Evolutionary conservation across 2,329 filamentous ascomycete species (phyloP), one percentile per base, ranked within the genome.

Genomic region (Triangularia verruculosa): DNA sequence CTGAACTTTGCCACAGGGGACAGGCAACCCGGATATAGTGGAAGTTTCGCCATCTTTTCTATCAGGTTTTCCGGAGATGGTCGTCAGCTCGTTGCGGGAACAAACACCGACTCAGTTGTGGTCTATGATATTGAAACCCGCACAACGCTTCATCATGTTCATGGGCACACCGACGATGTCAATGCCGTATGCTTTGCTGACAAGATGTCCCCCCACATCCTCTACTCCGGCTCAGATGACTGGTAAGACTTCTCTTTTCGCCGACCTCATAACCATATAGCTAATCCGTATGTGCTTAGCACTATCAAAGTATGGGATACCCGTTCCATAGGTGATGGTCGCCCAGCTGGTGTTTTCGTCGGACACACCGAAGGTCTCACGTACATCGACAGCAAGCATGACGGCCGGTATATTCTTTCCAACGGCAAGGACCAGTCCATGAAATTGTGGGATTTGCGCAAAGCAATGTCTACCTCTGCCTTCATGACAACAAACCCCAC

Each of bases 121-220:
- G 91, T 97, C 3, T 97, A 96, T 74, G 95, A 98, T 72, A 90
- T 99, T 61, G 93, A 98, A 75, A 88, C 88, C 0, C 86, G 89
- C 17, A 83, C 84, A 54, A 86, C 91, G 0, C 83, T 96, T 30
- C 86, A 97, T 61, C 85, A 87, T 56, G 86, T 97, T 25, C 80
- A 82, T 15, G 93, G 92, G 0, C 95, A 99, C 72, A 80, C 86
- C 4, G 87, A 96, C 70, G 93, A 99, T 74, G 94, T 98, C 61
- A 99, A 98, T 71, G 95, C 95, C 4, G 95, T 99, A 0, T 97
- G 93, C 76, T 98, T 96, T 72, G 95, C 93, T 0, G 93, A 98
- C 76, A 88, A 88, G 65, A 85, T 86, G 28, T 96, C 92, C 0
- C 94, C 95, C 1, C 93, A 99, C 74, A 94, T 98, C 65, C 82